phyloP scores from a whole-genome alignment of 2,329 filamentous ascomycete genomes.

The Blastomyces percursus region DNA sequence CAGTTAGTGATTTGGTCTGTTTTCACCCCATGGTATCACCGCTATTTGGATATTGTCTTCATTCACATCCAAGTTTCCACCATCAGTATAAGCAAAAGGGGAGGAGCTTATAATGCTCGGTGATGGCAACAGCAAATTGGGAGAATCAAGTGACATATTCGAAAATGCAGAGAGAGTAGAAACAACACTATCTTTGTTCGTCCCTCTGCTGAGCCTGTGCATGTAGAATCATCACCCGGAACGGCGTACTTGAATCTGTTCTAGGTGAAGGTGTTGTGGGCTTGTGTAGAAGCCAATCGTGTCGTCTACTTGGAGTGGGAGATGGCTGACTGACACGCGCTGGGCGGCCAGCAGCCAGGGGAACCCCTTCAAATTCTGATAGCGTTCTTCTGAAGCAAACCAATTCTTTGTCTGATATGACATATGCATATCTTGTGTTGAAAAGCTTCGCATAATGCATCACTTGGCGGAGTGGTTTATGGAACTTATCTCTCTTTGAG shows the following conservation, averaged over 20 bases:
- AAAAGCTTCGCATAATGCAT: constrained; percentile 5
- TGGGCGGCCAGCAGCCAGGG: neutral
- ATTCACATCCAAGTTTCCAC: constrained; percentile 3
- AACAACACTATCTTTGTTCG: neutral
- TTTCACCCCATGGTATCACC: constrained; percentile 3
- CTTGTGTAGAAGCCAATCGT: neutral
- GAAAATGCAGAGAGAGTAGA: neutral
- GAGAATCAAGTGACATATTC: neutral
- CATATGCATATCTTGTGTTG: constrained; percentile 6
- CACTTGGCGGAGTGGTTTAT: constrained; percentile 6
- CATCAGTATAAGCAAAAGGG: constrained; percentile 4
- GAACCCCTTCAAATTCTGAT: constrained; percentile 6
- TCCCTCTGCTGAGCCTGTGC: neutral
- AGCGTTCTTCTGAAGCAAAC: constrained; percentile 4
- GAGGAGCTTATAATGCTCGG: neutral
- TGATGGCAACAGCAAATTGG: neutral
- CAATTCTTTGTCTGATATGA: constrained; percentile 6
- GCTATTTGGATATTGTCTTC: constrained; percentile 3
- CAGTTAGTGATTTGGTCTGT: constrained; percentile 2
- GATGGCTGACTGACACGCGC: neutral
- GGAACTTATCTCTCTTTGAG: neutral
- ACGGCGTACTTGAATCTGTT: neutral
- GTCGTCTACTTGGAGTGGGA: neutral
- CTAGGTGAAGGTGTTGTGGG: constrained; percentile 4
- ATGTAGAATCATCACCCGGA: neutral